phyloP scores from a whole-genome alignment of 1,284 basidiomycete species.

The Fomitopsis betulina region DNA sequence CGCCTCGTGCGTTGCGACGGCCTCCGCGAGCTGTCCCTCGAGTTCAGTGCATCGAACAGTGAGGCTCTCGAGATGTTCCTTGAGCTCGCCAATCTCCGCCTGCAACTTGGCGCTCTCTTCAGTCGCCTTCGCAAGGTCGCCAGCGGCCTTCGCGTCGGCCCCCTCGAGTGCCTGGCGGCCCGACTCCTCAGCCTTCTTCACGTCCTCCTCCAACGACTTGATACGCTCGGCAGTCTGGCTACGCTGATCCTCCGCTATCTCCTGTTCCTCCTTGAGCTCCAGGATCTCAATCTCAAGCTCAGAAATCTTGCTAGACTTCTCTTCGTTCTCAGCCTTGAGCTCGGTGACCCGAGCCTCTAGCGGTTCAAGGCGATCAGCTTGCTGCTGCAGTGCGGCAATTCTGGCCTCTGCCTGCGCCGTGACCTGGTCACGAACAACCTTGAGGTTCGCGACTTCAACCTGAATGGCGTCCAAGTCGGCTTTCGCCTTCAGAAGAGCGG shows the following conservation, averaged over 20 bases:
- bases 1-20: conserved; percentile 43
- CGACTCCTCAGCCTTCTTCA: conserved; percentile 43
- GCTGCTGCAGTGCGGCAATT: conserved; percentile 40
- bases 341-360: conserved; percentile 50
- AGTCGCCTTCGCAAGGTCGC: conserved; percentile 37
- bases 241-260: conserved; percentile 58
- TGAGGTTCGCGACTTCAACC: conserved; percentile 48
- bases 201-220: conserved; percentile 47
- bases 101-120: conserved; percentile 42
- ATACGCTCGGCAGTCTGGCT: conserved; percentile 42
- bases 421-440: conserved; percentile 44
- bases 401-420: conserved; percentile 43
- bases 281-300: conserved; percentile 77
- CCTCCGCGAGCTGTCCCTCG: conserved; percentile 40
- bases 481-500: conserved; percentile 60
- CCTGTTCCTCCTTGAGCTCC: conserved; percentile 70
- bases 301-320: conserved; percentile 68
- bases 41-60: conserved; percentile 41
- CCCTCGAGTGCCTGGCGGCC: conserved; percentile 48
- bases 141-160: conserved; percentile 45
- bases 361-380: conserved; percentile 38
- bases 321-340: conserved; percentile 67
- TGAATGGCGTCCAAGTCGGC: conserved; percentile 53
- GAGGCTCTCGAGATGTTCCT: conserved; percentile 42
- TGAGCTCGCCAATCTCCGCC: conserved; percentile 39